Percentiles rank a stretch among this genome's conserved stretches.
Conservation (phyloP, 257 asterid genomes). For the Orobanche coerulescens region DNA sequence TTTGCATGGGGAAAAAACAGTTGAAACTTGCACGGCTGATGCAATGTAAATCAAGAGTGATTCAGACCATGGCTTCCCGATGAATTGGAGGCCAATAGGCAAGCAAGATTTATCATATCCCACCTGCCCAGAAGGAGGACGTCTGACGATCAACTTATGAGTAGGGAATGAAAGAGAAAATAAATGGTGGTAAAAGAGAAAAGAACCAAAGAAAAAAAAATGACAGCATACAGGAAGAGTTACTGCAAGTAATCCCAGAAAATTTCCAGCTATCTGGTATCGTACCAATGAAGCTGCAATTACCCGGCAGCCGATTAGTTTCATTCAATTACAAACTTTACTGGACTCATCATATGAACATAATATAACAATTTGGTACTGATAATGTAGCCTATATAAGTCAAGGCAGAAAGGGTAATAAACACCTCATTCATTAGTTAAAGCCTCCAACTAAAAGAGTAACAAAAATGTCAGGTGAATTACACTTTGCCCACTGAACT, state of each 20-base stretch:
- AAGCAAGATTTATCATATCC: conserved; percentile 66
- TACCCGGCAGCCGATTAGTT: not conserved
- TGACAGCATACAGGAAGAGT: conserved; percentile 63
- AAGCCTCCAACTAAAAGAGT: too few species aligned
- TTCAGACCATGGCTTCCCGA: conserved; percentile 94
- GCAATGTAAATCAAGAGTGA: conserved; percentile 65
- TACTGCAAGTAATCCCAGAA: conserved; percentile 82
- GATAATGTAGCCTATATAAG: not conserved
- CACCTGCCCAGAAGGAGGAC: conserved; percentile 32
- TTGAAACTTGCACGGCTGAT: conserved; percentile 51
- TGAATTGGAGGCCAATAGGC: conserved; percentile 90
- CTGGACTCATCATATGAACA: not conserved
- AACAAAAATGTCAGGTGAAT: too few species aligned
- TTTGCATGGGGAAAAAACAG: not conserved
- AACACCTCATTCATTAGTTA: not conserved
- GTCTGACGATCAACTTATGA: not conserved
- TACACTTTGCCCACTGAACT: too few species aligned
- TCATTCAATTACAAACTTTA: too few species aligned
- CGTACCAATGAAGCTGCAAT: conserved; percentile 83
- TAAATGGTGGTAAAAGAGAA: not conserved
- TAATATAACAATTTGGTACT: not conserved
- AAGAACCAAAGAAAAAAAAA: not conserved
- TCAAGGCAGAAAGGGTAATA: not conserved
- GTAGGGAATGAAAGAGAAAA: not conserved
- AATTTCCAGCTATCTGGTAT: conserved; percentile 79